These are phyloP conservation scores for Tinospora cordifolia DNA, from an alignment of 164 flowering plant genomes.

Conservation along the genomic window DNA sequence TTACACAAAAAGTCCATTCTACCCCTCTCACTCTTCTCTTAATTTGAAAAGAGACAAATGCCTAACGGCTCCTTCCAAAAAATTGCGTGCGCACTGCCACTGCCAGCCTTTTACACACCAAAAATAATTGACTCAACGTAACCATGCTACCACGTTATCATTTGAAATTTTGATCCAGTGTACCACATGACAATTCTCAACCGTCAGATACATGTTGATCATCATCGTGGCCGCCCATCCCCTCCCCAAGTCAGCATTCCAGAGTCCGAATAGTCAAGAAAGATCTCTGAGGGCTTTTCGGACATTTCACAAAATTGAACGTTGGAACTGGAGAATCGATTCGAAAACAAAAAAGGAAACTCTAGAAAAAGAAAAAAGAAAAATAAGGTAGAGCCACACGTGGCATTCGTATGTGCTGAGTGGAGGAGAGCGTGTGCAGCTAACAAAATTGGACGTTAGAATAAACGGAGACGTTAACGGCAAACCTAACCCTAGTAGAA, in stretches of 20 bases:
- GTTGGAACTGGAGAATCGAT: not conserved
- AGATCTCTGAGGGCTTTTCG: not conserved
- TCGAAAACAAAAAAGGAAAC: not conserved
- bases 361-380: too few species aligned
- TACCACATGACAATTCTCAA: not conserved
- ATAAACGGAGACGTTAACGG: not conserved
- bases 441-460: too few species aligned
- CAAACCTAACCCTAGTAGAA: not conserved
- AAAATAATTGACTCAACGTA: not conserved
- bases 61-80: not conserved
- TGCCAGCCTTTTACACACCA: not conserved
- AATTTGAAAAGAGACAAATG: not conserved
- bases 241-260: too few species aligned
- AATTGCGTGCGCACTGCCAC: slow-evolving; percentile 1
- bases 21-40: not conserved
- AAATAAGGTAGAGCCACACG: too few species aligned
- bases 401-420: not conserved
- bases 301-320: not conserved
- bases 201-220: not conserved
- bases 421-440: not conserved
- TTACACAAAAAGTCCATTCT: not conserved
- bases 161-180: not conserved
- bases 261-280: too few species aligned
- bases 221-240: not conserved
- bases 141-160: not conserved